Base-by-base conservation (phyloP, 2,329 filamentous ascomycete genomes). In the Cordyceps tenuipes region DNA sequence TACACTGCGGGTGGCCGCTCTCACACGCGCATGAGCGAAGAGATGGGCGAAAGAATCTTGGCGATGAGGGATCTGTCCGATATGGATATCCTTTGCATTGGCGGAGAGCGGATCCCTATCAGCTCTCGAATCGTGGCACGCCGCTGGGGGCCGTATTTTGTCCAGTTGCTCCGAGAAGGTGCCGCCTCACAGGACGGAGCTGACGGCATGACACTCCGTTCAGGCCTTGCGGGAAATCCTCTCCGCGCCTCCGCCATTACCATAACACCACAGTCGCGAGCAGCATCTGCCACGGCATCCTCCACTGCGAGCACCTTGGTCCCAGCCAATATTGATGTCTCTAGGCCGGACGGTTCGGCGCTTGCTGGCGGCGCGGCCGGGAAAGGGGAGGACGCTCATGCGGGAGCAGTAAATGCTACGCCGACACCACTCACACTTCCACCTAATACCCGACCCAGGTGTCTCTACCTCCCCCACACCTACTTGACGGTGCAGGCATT, bases 111-210 rank as follows among this genome's bases (percentile, higher is more conserved):
- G 19, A 91, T 97, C 65, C 91, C 94, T 0, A 89, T 97, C 65
- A 99, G 96, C 72, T 97, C 94, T 7, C 85, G 91, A 61, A 83
- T 99, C 17, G 81, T 97, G 17, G 88, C 89, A 10, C 84, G 91
- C 31, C 82, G 94, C 69, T 99, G 94, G 94, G 94, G 94, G 0
- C 91, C 91, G 0, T 97, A 96, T 71, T 97, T 99, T 74, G 91
- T 96, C 60, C 90, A 96, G 70, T 81, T 99, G 1, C 79, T 97
- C 10, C 85, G 89, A 31, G 92, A 97, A 72, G 90, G 89, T 5
- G 85, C 89, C 2, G 80, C 85, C 1, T 85, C 84, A 13, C 82
- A 87, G 61, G 86, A 89, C 57, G 89, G 87, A 1, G 83, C 85
- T 59, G 91, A 96, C 66, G 82, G 87, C 0, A 82, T 86, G 31